phyloP scores from a whole-genome alignment of 1,284 basidiomycete species.

The Melampsora abietis-canadensis region DNA sequence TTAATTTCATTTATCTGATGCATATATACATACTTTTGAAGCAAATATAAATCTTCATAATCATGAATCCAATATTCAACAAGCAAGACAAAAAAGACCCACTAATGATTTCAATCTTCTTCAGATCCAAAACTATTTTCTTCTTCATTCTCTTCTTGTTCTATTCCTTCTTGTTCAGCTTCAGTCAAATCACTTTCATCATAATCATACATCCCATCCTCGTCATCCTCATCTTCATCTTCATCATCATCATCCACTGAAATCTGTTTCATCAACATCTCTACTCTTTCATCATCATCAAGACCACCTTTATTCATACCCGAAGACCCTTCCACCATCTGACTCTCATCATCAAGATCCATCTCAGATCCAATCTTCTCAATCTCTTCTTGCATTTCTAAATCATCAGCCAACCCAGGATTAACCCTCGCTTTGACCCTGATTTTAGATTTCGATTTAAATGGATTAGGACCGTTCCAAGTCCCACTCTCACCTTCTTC shows the following conservation, averaged over 20 bases:
- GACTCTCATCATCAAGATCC: background rate
- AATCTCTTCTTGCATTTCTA: background rate
- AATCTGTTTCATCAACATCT: background rate
- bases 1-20: too few relatives aligned
- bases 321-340: background rate
- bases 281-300: background rate
- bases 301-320: background rate
- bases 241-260: slow-evolving; percentile 4
- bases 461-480: background rate
- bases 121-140: background rate
- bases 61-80: too few relatives aligned
- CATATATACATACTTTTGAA: too few relatives aligned
- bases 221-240: background rate
- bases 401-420: background rate
- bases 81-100: too few relatives aligned
- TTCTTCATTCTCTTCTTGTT: background rate
- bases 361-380: background rate
- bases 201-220: background rate
- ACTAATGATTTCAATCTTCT: background rate
- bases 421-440: background rate
- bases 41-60: too few relatives aligned
- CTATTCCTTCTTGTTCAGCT: background rate
- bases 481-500: background rate
- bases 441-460: background rate
- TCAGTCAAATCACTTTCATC: slow-evolving; percentile 8